phyloP scores from a whole-genome alignment of 805 yeast genomes.

The Lipomyces yamadae region DNA sequence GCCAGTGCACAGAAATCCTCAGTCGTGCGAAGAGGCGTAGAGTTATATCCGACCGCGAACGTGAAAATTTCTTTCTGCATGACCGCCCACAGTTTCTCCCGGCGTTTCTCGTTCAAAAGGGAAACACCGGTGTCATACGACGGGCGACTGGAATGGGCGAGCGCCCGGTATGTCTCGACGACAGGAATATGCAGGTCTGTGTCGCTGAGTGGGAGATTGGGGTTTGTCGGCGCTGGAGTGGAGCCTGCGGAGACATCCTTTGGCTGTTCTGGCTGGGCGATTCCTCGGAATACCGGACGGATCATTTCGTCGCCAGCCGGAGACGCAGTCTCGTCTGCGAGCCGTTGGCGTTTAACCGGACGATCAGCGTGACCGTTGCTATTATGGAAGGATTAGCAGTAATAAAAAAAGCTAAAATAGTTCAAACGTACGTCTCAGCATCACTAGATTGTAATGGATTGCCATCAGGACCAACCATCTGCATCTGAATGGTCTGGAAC shows the following conservation, averaged over 20 bases:
- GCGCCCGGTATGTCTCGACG: conserved; percentile 15
- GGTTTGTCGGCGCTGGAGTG: conserved; percentile 9
- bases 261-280: neutral
- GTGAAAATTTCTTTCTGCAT: conserved; percentile 31
- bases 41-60: conserved; percentile 33
- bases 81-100: conserved; percentile 34
- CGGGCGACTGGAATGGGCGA: conserved; percentile 27
- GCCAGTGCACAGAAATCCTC: conserved; percentile 35
- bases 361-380: conserved; percentile 7
- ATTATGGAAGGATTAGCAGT: neutral
- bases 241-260: conserved; percentile 7
- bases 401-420: neutral
- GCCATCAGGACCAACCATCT: conserved; percentile 9
- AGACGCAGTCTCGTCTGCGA: conserved; percentile 17
- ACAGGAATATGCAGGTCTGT: conserved; percentile 27
- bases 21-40: conserved; percentile 27
- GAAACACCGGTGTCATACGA: conserved; percentile 28
- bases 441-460: neutral
- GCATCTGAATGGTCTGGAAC: conserved; percentile 12
- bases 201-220: conserved; percentile 26
- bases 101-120: conserved; percentile 30
- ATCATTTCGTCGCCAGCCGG: conserved; percentile 15
- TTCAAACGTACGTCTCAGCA: neutral
- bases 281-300: conserved; percentile 14
- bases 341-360: conserved; percentile 12